Evolutionary conservation across 352 stramenopile species (phyloP).

Genomic region (Ophiocytium majus): DNA sequence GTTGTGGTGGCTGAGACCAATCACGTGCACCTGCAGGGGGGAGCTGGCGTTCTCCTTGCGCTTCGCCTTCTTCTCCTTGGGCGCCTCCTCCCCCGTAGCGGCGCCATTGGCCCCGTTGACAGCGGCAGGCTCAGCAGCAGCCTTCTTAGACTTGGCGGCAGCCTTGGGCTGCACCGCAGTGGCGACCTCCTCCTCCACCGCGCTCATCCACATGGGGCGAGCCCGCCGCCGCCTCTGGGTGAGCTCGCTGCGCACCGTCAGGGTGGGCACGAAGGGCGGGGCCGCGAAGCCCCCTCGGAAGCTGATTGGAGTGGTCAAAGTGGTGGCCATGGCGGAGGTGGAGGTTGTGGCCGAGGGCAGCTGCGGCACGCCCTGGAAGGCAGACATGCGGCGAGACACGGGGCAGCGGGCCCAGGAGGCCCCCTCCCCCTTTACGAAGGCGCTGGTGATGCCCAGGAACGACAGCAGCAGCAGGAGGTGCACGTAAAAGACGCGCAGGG

Average conservation of each 20-base stretch:
- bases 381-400: slow-evolving; percentile 27
- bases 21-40: slow-evolving; percentile 74
- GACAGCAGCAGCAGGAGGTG: slow-evolving; percentile 48
- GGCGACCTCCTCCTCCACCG: background rate
- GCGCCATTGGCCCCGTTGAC: slow-evolving; percentile 27
- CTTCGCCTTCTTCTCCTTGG: slow-evolving; percentile 42
- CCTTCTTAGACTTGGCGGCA: slow-evolving; percentile 23
- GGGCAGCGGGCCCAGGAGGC: slow-evolving; percentile 29
- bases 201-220: slow-evolving; percentile 16
- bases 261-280: slow-evolving; percentile 7
- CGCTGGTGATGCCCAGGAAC: slow-evolving; percentile 27
- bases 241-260: background rate
- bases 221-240: slow-evolving; percentile 18
- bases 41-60: slow-evolving; percentile 60
- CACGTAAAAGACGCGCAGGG: slow-evolving; percentile 34
- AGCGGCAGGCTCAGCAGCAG: slow-evolving; percentile 30
- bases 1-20: slow-evolving; percentile 80
- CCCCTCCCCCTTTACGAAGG: background rate
- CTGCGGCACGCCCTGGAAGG: slow-evolving; percentile 41
- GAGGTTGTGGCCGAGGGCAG: slow-evolving; percentile 18
- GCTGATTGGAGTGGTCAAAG: slow-evolving; percentile 20
- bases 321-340: slow-evolving; percentile 18
- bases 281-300: background rate
- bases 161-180: slow-evolving; percentile 15
- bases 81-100: slow-evolving; percentile 17